phyloP scores from a whole-genome alignment of 2,329 filamentous ascomycete genomes.

The Botrytis hyacinthi region DNA sequence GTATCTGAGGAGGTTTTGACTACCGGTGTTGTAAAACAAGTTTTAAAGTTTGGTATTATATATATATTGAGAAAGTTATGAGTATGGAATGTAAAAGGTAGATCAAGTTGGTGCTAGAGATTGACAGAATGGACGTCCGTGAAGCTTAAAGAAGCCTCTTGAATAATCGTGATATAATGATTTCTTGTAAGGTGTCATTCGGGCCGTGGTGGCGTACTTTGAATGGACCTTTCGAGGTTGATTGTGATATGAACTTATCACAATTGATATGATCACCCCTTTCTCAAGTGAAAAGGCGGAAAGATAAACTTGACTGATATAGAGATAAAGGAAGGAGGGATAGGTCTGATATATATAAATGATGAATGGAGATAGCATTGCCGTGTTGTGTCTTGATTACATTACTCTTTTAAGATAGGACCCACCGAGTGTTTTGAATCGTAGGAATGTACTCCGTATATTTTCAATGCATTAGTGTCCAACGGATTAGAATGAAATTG shows the following conservation, averaged over 20 bases:
- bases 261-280: neutral
- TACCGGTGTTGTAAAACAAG: neutral
- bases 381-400: constrained; percentile 5
- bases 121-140: constrained; percentile 15
- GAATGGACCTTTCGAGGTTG: constrained; percentile 1
- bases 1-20: neutral
- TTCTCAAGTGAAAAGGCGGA: neutral
- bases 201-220: constrained; percentile 3
- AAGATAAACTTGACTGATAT: neutral
- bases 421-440: constrained; percentile 20
- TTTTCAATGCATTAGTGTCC: constrained; percentile 16
- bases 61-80: neutral
- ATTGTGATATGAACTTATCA: constrained; percentile 14
- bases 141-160: constrained; percentile 20
- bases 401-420: constrained; percentile 5
- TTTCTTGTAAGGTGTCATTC: constrained; percentile 21
- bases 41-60: neutral
- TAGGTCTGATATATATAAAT: constrained; percentile 18
- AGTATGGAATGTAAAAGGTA: constrained; percentile 1
- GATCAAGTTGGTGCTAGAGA: constrained; percentile 13
- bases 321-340: neutral
- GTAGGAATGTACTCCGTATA: constrained; percentile 2
- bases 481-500: constrained; percentile 12
- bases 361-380: neutral
- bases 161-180: constrained; percentile 18